phyloP scores from a whole-genome alignment of 202 grass and related monocot species.

The Setaria viridis region DNA sequence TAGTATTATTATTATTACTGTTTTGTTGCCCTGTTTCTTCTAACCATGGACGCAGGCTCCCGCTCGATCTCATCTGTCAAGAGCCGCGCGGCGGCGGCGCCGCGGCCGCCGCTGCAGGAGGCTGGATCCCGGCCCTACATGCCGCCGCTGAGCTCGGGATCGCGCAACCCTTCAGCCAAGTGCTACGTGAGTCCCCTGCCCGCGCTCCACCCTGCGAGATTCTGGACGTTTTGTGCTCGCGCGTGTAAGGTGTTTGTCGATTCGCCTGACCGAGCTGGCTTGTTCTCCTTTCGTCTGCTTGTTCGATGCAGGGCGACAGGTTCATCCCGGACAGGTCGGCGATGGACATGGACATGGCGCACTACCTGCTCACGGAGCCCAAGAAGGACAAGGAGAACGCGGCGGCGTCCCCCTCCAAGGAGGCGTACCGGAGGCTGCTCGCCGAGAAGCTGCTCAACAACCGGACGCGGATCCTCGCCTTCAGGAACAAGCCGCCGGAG shows the following conservation, averaged over 20 bases:
- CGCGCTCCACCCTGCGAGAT: neutral
- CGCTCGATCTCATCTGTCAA: conserved; percentile 63
- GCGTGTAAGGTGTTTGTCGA: conserved; percentile 12
- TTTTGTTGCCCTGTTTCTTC: conserved; percentile 28
- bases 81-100: conserved; percentile 37
- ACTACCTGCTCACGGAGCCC: conserved; percentile 80
- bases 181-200: conserved; percentile 55
- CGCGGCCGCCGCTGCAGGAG: conserved; percentile 70
- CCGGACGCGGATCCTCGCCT: conserved; percentile 80
- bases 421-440: conserved; percentile 81
- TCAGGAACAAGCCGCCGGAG: conserved; percentile 78
- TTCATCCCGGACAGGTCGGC: conserved; percentile 85
- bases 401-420: conserved; percentile 64
- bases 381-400: conserved; percentile 89
- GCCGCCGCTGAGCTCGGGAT: conserved; percentile 63
- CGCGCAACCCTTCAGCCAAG: conserved; percentile 62
- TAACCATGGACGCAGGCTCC: conserved; percentile 84
- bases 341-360: conserved; percentile 90
- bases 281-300: neutral
- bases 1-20: conserved; percentile 1
- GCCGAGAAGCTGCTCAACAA: conserved; percentile 82
- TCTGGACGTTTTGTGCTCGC: neutral
- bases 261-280: neutral
- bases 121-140: conserved; percentile 64
- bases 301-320: conserved; percentile 72